A percentile compares a stretch with the other conserved stretches of the same genome.
These are phyloP conservation scores for Synchytrium microbalum DNA, from an alignment of 371 early-diverging fungal species.

Conservation along the genomic window DNA sequence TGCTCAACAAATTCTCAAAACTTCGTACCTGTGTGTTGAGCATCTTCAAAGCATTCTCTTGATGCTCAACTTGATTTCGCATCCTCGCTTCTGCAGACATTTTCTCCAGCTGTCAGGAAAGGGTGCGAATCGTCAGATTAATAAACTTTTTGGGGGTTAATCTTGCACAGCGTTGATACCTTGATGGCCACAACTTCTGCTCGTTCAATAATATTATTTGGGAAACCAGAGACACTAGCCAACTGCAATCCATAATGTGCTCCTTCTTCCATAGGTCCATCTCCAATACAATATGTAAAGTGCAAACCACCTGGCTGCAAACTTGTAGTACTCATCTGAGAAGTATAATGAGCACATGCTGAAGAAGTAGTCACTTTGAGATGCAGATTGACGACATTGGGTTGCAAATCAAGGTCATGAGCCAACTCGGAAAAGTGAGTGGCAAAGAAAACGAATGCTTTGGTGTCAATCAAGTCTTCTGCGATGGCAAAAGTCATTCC, in stretches of 20 bases:
- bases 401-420: background rate
- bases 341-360: background rate
- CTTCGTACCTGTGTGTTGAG: background rate
- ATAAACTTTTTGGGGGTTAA: no score
- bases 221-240: background rate
- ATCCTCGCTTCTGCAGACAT: background rate
- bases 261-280: constrained; percentile 3
- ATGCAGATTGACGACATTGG: constrained; percentile 9
- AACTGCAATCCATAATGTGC: constrained; percentile 1
- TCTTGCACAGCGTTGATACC: no score
- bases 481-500: constrained; percentile 72
- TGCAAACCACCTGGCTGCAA: background rate
- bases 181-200: background rate
- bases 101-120: background rate
- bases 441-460: constrained; percentile 57
- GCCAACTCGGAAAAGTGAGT: constrained; percentile 45
- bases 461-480: constrained; percentile 58
- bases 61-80: constrained; percentile 3
- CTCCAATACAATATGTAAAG: constrained; percentile 2
- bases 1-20: background rate
- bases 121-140: background rate
- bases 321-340: background rate
- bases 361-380: background rate
- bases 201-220: constrained; percentile 2
- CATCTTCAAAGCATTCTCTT: background rate